Conservation (phyloP, 2,329 filamentous ascomycete species). For the Rugonectria rugulosa region DNA sequence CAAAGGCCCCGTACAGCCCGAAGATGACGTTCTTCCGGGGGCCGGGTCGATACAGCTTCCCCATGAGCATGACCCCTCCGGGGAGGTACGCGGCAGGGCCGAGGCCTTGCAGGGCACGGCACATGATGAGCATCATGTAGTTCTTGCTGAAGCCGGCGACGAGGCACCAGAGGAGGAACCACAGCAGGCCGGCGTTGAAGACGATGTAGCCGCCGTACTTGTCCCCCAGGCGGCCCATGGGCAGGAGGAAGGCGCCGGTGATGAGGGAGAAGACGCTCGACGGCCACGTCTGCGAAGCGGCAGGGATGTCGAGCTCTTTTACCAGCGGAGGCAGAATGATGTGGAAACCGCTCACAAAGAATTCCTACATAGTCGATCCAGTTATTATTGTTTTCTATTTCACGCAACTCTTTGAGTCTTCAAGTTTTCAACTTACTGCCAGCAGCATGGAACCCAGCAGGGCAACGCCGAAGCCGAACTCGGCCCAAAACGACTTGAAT, state of each 20-base stretch:
- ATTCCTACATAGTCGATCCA: slow-evolving; percentile 35
- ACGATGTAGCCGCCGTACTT: slow-evolving; percentile 68
- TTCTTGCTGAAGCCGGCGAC: slow-evolving; percentile 74
- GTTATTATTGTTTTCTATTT: background rate
- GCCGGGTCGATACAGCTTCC: slow-evolving; percentile 72
- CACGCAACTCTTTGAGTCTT: too few species aligned
- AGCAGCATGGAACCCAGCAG: slow-evolving; percentile 37
- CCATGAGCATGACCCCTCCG: slow-evolving; percentile 73
- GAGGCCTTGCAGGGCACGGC: slow-evolving; percentile 77
- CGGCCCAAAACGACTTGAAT: slow-evolving; percentile 35
- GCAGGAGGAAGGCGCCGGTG: slow-evolving; percentile 65
- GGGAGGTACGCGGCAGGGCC: slow-evolving; percentile 77
- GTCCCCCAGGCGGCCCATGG: slow-evolving; percentile 68
- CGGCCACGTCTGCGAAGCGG: slow-evolving; percentile 68
- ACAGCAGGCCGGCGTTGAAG: slow-evolving; percentile 66
- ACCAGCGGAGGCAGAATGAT: slow-evolving; percentile 71
- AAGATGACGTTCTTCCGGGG: slow-evolving; percentile 75
- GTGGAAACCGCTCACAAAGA: slow-evolving; percentile 39
- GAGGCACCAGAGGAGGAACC: slow-evolving; percentile 75
- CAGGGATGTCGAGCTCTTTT: slow-evolving; percentile 68
- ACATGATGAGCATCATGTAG: slow-evolving; percentile 75
- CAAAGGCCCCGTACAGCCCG: slow-evolving; percentile 64
- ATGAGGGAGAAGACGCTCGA: slow-evolving; percentile 68
- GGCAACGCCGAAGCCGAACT: slow-evolving; percentile 34
- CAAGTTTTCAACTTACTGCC: slow-evolving; percentile 24